Evolutionary conservation across 352 stramenopile species (phyloP).

Genomic region (Pythium apleroticum): DNA sequence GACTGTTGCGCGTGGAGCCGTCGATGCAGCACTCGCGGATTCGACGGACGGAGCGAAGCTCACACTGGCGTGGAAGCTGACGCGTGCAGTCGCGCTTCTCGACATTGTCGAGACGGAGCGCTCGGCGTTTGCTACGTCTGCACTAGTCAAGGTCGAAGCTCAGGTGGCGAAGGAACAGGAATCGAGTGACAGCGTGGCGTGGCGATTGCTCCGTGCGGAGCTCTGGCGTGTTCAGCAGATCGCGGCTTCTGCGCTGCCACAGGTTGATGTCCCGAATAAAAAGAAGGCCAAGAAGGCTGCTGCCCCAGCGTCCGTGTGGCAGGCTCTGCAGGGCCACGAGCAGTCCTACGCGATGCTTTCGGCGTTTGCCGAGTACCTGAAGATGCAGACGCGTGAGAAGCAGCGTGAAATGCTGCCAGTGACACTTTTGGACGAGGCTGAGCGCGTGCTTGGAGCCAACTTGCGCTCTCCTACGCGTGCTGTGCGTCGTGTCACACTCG

Average conservation of each 20-base stretch:
- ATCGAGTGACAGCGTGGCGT: slow-evolving; percentile 2
- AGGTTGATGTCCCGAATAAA: slow-evolving; percentile 10
- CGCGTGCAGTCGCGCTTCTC: slow-evolving; percentile 53
- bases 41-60: slow-evolving; percentile 25
- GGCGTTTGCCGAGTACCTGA: slow-evolving; percentile 55
- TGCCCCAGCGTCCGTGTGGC: slow-evolving; percentile 19
- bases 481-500: slow-evolving; percentile 65
- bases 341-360: slow-evolving; percentile 61
- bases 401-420: slow-evolving; percentile 47
- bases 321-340: slow-evolving; percentile 42
- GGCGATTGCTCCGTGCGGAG: slow-evolving; percentile 45
- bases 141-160: slow-evolving; percentile 42
- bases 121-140: slow-evolving; percentile 39
- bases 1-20: neutral
- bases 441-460: slow-evolving; percentile 47
- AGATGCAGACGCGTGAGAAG: slow-evolving; percentile 53
- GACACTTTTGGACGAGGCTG: slow-evolving; percentile 34
- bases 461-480: slow-evolving; percentile 67
- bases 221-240: slow-evolving; percentile 76
- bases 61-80: slow-evolving; percentile 74
- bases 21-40: slow-evolving; percentile 9
- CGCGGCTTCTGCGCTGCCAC: slow-evolving; percentile 33
- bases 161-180: slow-evolving; percentile 14
- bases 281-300: slow-evolving; percentile 22
- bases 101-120: slow-evolving; percentile 41